Evolutionary conservation across 2,329 filamentous ascomycete species (phyloP), one percentile per base, ranked within the genome.

Genomic region (Periconia sp.): DNA sequence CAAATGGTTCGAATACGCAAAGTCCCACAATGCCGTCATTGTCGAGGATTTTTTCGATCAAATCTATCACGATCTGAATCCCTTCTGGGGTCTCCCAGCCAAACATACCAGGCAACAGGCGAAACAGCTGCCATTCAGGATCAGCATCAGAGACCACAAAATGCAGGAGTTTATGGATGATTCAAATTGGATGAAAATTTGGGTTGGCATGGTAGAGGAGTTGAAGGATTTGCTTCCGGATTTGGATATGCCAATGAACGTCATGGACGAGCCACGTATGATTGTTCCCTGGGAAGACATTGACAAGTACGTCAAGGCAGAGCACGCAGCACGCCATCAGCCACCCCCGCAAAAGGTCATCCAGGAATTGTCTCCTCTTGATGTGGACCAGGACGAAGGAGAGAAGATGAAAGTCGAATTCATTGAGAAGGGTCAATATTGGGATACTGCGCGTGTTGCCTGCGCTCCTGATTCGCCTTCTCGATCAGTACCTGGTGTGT

Each of bases 21-120:
- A 70, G 31, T 66, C 70, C 11, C 63, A 76, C 44, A 64, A 75
- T 47, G 73, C 77, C 1, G 37, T 81, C 30, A 68, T 82, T 1
- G 66, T 82, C 6, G 80, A 82, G 59, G 76, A 79, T 7, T 77
- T 80, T 56, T 82, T 80, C 58, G 79, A 82, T 54, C 78, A 77
- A 54, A 79, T 82, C 10, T 79, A 82, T 60, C 63, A 77, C 52
- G 80, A 82, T 51, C 47, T 81, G 23, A 70, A 65, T 27, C 79
- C 80, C 0, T 81, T 80, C 57, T 82, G 80, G 80, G 78, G 72
- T 6, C 52, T 81, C 1, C 56, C 72, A 3, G 69, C 80, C 3
- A 64, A 64, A 40, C 63, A 74, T 23, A 74, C 81, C 23, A 74
- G 77, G 3, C 67, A 71, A 45, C 71, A 76, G 50, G 75, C 78